Evolutionary conservation across 2,329 filamentous ascomycete genomes (phyloP).

Genomic region (Pochonia chlamydosporia): DNA sequence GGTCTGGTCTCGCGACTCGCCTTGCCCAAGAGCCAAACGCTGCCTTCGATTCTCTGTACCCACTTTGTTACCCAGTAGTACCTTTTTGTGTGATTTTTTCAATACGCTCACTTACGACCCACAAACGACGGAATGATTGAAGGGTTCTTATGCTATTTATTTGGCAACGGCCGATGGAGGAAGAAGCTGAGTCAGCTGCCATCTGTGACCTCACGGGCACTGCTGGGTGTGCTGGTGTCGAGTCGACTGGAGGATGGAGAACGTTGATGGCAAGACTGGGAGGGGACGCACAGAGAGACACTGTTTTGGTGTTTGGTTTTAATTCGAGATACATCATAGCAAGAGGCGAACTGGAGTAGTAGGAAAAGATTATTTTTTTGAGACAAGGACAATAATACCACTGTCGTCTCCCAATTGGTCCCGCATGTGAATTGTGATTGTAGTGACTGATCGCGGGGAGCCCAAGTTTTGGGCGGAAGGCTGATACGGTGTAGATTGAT

Average conservation of each 20-base stretch:
- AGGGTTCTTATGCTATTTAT: slow-evolving; percentile 11
- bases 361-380: slow-evolving; percentile 20
- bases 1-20: slow-evolving; percentile 10
- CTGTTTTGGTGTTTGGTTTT: slow-evolving; percentile 18
- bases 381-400: slow-evolving; percentile 15
- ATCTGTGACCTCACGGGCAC: neutral
- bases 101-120: slow-evolving; percentile 5
- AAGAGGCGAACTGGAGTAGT: slow-evolving; percentile 29
- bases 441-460: too few species aligned
- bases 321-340: slow-evolving; percentile 24
- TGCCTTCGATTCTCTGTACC: slow-evolving; percentile 25
- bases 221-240: neutral
- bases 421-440: too few species aligned
- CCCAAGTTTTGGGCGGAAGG: too few species aligned
- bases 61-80: slow-evolving; percentile 24
- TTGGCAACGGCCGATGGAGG: slow-evolving; percentile 6
- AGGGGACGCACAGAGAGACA: neutral
- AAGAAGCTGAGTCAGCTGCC: neutral
- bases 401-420: neutral
- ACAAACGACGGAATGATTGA: slow-evolving; percentile 16
- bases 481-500: too few species aligned
- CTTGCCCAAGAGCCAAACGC: neutral
- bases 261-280: slow-evolving; percentile 13
- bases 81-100: slow-evolving; percentile 16
- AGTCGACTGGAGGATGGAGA: neutral